Conservation (phyloP, 116 monocot species). For the Posidonia oceanica region DNA sequence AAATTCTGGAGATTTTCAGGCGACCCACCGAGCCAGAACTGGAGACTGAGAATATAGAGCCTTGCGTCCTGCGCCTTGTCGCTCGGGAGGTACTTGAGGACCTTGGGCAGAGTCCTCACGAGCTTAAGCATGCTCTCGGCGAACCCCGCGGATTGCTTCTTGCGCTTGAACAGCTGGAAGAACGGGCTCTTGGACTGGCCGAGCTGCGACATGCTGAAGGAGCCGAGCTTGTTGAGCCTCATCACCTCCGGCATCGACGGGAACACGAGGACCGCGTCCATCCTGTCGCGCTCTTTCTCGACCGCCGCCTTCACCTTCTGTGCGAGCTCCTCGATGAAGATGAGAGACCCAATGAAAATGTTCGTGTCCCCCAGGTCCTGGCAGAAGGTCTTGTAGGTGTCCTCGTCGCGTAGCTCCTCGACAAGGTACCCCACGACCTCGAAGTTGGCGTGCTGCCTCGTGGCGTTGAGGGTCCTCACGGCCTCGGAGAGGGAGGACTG, state of each 20-base stretch:
- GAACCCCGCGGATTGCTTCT: constrained; percentile 73
- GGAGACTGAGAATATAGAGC: constrained; percentile 92
- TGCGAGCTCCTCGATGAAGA: constrained; percentile 97
- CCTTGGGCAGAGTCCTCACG: constrained; percentile 87
- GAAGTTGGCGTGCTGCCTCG: constrained; percentile 43
- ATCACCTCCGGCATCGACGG: constrained; percentile 99
- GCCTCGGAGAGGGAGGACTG: constrained; percentile 88
- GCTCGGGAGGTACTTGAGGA: constrained; percentile 93
- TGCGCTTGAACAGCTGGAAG: constrained; percentile 93
- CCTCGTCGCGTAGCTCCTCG: constrained; percentile 89
- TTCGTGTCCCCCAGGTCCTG: constrained; percentile 74
- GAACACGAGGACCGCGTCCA: constrained; percentile 97
- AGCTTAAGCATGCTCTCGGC: constrained; percentile 98
- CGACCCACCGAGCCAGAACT: constrained; percentile 99
- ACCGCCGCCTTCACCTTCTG: constrained; percentile 74
- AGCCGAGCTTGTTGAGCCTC: constrained; percentile 97
- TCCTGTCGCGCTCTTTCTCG: constrained; percentile 74
- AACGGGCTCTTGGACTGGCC: constrained; percentile 98
- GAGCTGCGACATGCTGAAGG: constrained; percentile 98
- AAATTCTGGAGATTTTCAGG: constrained; percentile 94
- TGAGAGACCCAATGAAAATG: constrained; percentile 93
- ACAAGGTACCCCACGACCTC: constrained; percentile 99
- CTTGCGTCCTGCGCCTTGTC: constrained; percentile 97
- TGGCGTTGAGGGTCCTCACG: constrained; percentile 53
- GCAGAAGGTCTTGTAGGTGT: constrained; percentile 69